Evolutionary conservation across 805 yeast genomes (phyloP).

Genomic region (Cyberlindnera amylophila): DNA sequence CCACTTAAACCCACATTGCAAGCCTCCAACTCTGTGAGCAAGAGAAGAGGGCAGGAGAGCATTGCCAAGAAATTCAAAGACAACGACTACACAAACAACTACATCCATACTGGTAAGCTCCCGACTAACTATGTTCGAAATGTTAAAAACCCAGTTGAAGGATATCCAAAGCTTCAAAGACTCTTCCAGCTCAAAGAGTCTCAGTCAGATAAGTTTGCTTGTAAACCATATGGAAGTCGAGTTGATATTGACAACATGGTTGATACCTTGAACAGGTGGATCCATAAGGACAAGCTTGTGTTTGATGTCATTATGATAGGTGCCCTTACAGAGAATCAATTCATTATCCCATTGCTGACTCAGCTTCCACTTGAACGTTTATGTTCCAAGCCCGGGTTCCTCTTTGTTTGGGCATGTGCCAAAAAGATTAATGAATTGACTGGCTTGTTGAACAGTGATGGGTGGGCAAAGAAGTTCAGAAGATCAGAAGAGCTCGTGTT

Average conservation of each 20-base stretch:
- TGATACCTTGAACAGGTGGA: constrained; percentile 59
- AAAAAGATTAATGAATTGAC: constrained; percentile 63
- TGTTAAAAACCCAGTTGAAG: constrained; percentile 61
- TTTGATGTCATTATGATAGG: constrained; percentile 94
- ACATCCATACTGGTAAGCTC: constrained; percentile 54
- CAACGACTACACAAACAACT: constrained; percentile 72
- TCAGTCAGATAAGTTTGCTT: constrained; percentile 51
- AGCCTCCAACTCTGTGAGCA: background rate
- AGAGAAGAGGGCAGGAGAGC: background rate
- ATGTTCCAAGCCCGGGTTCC: constrained; percentile 80
- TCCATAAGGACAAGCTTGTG: constrained; percentile 47
- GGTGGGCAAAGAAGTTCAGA: constrained; percentile 68
- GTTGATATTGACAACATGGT: constrained; percentile 50
- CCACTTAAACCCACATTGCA: background rate
- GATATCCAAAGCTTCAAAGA: constrained; percentile 79
- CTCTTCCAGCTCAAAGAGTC: constrained; percentile 60
- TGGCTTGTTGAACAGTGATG: constrained; percentile 47
- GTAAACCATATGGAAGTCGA: constrained; percentile 64
- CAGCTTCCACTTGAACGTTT: constrained; percentile 68
- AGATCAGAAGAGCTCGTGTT: constrained; percentile 88
- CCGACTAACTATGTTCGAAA: constrained; percentile 70
- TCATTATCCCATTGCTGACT: constrained; percentile 56
- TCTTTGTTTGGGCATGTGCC: constrained; percentile 85
- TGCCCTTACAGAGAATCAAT: constrained; percentile 72
- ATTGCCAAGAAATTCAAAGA: constrained; percentile 34